phyloP scores from a whole-genome alignment of 495 filamentous ascomycete genomes.

The Aspergillus asperescens region DNA sequence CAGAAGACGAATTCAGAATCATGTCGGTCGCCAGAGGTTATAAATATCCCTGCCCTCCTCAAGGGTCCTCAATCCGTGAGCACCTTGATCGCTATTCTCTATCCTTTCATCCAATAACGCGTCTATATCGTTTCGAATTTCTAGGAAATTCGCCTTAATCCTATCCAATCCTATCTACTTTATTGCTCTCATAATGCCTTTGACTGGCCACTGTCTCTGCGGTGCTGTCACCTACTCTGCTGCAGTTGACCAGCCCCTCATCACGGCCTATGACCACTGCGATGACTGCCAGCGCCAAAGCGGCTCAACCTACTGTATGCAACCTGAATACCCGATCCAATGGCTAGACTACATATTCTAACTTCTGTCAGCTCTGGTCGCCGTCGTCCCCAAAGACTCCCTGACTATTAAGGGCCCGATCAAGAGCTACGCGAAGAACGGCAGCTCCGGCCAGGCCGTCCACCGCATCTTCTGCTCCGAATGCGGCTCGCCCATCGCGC shows the following conservation, averaged over 20 bases:
- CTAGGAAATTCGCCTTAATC: too few relatives aligned
- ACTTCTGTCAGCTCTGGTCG: conserved; percentile 50
- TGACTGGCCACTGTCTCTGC: conserved; percentile 67
- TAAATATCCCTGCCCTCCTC: conserved; percentile 28
- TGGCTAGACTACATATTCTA: too few relatives aligned
- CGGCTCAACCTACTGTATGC: conserved; percentile 61
- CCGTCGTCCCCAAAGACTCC: conserved; percentile 58
- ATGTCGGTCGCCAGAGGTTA: conserved; percentile 7
- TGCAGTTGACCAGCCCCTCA: conserved; percentile 48
- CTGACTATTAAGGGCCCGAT: conserved; percentile 55
- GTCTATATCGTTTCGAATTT: too few relatives aligned
- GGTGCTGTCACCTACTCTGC: conserved; percentile 60
- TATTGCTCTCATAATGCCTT: conserved; percentile 49
- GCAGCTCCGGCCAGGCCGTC: conserved; percentile 52
- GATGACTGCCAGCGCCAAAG: conserved; percentile 68
- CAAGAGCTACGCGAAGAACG: conserved; percentile 56
- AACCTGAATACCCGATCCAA: too few relatives aligned
- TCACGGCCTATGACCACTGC: conserved; percentile 64
- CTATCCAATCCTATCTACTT: conserved; percentile 7
- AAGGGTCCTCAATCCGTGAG: conserved; percentile 30
- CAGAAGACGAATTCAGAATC: neutral
- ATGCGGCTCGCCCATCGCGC: conserved; percentile 64
- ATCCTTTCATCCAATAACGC: conserved; percentile 2
- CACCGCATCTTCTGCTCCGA: conserved; percentile 65
- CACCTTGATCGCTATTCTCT: conserved; percentile 28